phyloP scores from a whole-genome alignment of 2,329 filamentous ascomycete species.

The Fusarium incarnatum region DNA sequence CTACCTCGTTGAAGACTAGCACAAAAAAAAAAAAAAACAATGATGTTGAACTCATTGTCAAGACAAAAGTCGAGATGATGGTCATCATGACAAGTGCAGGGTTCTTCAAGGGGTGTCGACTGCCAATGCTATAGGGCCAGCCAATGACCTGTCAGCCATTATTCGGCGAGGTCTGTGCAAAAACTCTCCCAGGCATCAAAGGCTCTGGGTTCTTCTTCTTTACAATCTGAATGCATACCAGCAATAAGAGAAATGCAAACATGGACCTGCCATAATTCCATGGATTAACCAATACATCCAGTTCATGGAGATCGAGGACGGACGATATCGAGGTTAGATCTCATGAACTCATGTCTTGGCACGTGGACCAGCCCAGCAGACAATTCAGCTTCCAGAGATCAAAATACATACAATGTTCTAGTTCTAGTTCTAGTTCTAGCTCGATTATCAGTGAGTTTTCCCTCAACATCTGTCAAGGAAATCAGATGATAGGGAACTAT shows the following conservation, averaged over 20 bases:
- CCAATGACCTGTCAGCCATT: conserved; percentile 23
- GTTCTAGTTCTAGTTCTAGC: too few relatives aligned
- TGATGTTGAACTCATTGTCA: too few relatives aligned
- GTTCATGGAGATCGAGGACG: background rate
- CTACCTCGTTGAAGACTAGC: background rate
- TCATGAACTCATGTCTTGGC: conserved; percentile 25
- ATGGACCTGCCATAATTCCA: background rate
- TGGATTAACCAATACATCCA: background rate
- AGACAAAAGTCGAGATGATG: conserved; percentile 14
- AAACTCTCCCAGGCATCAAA: background rate
- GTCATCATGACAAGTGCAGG: conserved; percentile 26
- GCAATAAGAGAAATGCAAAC: background rate
- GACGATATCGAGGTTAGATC: background rate
- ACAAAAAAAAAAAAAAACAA: background rate
- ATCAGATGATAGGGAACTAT: background rate
- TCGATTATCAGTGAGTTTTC: background rate
- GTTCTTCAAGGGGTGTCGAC: conserved; percentile 24
- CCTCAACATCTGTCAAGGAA: background rate
- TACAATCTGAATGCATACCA: background rate
- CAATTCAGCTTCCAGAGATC: too few relatives aligned
- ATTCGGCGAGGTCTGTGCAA: conserved; percentile 7
- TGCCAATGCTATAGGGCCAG: conserved; percentile 39
- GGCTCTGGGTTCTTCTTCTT: background rate
- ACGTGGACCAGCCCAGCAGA: background rate
- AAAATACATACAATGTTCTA: background rate